A percentile compares a stretch with the other conserved stretches of the same genome.
Evolutionary conservation across 768 basidiomycete species (phyloP).

Genomic region (Boletus rubescentipes): DNA sequence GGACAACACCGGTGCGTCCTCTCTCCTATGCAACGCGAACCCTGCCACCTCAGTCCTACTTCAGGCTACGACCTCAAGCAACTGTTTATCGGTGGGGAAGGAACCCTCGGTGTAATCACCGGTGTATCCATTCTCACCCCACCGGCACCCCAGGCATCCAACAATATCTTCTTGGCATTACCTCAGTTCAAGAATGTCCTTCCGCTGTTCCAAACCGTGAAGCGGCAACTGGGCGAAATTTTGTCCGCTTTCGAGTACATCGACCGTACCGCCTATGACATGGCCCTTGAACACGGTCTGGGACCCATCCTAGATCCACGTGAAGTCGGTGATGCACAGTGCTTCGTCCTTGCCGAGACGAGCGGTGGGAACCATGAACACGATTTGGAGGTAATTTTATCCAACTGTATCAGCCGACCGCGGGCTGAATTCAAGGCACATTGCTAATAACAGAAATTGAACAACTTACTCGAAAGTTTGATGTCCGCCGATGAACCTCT

Average conservation of each 20-base stretch:
- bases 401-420: constrained; percentile 2
- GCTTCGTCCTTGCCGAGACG: constrained; percentile 93
- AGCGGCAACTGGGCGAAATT: constrained; percentile 86
- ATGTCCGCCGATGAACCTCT: constrained; percentile 70
- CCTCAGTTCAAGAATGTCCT: constrained; percentile 86
- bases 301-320: constrained; percentile 72
- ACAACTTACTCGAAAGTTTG: constrained; percentile 71
- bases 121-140: constrained; percentile 94
- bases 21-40: background rate
- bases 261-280: constrained; percentile 80
- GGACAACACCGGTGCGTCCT: constrained; percentile 85
- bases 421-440: constrained; percentile 7
- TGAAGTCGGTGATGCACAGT: constrained; percentile 75
- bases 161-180: constrained; percentile 89
- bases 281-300: constrained; percentile 82
- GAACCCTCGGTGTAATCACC: constrained; percentile 93
- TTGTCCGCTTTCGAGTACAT: constrained; percentile 97
- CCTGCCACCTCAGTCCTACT: constrained; percentile 1
- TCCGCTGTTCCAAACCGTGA: constrained; percentile 79
- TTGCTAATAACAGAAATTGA: constrained; percentile 70
- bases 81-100: constrained; percentile 96
- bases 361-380: constrained; percentile 91
- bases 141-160: constrained; percentile 75
- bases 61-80: constrained; percentile 97
- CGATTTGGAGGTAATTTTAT: constrained; percentile 75